These are phyloP conservation scores for Daldinia vernicosa DNA, from an alignment of 495 filamentous ascomycete species.

Conservation along the genomic window DNA sequence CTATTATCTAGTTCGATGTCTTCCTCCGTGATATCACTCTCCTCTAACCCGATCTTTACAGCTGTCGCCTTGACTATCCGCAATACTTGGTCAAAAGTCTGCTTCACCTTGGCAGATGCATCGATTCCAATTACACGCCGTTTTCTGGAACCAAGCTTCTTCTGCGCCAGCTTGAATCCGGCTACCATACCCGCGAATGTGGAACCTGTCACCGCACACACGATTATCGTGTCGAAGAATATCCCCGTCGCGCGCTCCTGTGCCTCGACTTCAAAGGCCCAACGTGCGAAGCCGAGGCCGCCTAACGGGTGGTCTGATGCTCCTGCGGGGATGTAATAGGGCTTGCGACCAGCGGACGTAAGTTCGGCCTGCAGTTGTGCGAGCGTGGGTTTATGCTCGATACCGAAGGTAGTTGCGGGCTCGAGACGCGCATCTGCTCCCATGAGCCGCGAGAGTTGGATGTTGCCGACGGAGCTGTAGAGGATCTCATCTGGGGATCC, in stretches of 20 bases:
- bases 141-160: constrained; percentile 49
- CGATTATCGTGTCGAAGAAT: constrained; percentile 68
- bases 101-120: constrained; percentile 63
- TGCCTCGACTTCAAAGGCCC: constrained; percentile 67
- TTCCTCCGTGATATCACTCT: constrained; percentile 62
- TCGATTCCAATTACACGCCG: constrained; percentile 68
- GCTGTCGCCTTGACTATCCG: constrained; percentile 67
- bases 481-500: constrained; percentile 45
- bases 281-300: constrained; percentile 70
- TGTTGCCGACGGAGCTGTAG: constrained; percentile 67
- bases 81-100: constrained; percentile 66
- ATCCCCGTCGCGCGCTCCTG: constrained; percentile 66
- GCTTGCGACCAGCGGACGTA: constrained; percentile 55
- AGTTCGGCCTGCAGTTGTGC: constrained; percentile 58
- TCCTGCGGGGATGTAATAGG: constrained; percentile 72
- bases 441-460: constrained; percentile 70
- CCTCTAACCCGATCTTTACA: constrained; percentile 63
- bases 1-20: constrained; percentile 68
- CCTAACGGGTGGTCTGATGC: constrained; percentile 72
- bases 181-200: constrained; percentile 71
- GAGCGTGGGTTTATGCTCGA: constrained; percentile 66
- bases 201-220: constrained; percentile 70
- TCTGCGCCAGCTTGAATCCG: constrained; percentile 67
- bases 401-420: constrained; percentile 60
- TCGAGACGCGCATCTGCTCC: constrained; percentile 64